phyloP scores from a whole-genome alignment of 371 early-diverging fungal species.

The Apophysomyces trapeziformis region DNA sequence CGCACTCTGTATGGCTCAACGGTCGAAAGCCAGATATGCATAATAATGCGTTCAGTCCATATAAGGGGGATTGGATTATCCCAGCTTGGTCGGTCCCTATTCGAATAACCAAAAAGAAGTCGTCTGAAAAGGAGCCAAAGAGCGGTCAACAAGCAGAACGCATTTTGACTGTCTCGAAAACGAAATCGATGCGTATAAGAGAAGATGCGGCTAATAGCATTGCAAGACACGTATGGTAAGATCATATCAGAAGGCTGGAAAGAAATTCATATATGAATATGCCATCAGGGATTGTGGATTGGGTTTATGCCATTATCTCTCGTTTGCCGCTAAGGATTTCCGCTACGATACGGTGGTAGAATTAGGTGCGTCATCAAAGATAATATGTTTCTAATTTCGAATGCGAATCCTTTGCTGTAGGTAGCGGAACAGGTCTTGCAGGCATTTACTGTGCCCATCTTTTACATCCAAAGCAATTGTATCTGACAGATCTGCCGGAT shows the following conservation, averaged over 20 bases:
- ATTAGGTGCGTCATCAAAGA: neutral
- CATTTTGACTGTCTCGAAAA: neutral
- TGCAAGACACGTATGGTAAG: slow-evolving; percentile 50
- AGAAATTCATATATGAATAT: neutral
- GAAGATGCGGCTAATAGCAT: slow-evolving; percentile 50
- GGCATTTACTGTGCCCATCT: slow-evolving; percentile 46
- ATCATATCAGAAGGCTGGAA: neutral
- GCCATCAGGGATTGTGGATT: slow-evolving; percentile 49
- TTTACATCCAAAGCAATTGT: slow-evolving; percentile 25
- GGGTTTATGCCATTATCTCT: slow-evolving; percentile 39
- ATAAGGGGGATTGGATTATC: slow-evolving; percentile 30
- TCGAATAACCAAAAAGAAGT: slow-evolving; percentile 16
- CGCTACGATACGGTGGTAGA: slow-evolving; percentile 1
- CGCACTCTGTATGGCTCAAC: slow-evolving; percentile 32
- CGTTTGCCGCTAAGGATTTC: neutral
- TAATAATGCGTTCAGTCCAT: no score
- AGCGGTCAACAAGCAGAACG: slow-evolving; percentile 37
- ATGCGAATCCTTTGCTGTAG: slow-evolving; percentile 5
- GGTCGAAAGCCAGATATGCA: slow-evolving; percentile 12
- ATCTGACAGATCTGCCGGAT: slow-evolving; percentile 49
- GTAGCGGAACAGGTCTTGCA: slow-evolving; percentile 55
- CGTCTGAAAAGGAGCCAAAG: slow-evolving; percentile 16
- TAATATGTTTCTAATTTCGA: neutral
- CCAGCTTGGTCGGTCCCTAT: slow-evolving; percentile 45
- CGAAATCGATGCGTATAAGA: slow-evolving; percentile 21